These are phyloP conservation scores for Boletus huronensis DNA, from an alignment of 768 basidiomycete genomes.

Conservation along the genomic window DNA sequence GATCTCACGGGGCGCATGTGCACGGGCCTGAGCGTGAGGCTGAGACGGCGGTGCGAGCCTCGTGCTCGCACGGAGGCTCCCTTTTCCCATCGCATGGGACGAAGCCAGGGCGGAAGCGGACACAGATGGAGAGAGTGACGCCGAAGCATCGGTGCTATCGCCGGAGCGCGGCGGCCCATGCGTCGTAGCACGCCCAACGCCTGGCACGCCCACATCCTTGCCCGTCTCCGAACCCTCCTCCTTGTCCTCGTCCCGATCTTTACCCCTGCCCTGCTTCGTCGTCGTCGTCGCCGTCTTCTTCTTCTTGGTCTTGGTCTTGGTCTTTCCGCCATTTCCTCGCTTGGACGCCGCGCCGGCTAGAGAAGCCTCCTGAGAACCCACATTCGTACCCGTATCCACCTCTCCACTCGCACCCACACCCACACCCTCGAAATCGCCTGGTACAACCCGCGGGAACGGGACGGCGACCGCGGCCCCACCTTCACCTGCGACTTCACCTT, in stretches of 20 bases:
- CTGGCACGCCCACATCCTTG: constrained; percentile 3
- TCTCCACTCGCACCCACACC: neutral
- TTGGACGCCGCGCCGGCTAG: constrained; percentile 13
- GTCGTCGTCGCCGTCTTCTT: constrained; percentile 36
- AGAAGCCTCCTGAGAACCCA: neutral
- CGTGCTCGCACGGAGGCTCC: constrained; percentile 1
- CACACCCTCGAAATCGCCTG: constrained; percentile 13
- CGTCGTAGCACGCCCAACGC: neutral
- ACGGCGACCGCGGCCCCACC: neutral
- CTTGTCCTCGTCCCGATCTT: neutral
- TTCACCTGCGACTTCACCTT: neutral
- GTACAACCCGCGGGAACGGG: neutral
- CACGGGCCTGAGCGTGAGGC: constrained; percentile 19
- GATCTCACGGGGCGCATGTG: constrained; percentile 7
- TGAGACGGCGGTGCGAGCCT: constrained; percentile 11
- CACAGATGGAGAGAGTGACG: neutral
- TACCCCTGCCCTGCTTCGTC: neutral
- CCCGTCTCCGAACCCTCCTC: constrained; percentile 8
- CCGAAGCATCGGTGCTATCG: constrained; percentile 20
- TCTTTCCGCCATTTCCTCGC: constrained; percentile 28
- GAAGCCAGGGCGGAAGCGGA: neutral
- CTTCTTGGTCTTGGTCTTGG: constrained; percentile 43
- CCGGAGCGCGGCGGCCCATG: constrained; percentile 3
- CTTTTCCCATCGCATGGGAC: neutral
- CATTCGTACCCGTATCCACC: neutral